These are phyloP conservation scores for Corylus americana DNA, from an alignment of 306 rosid species.

Conservation along the genomic window DNA sequence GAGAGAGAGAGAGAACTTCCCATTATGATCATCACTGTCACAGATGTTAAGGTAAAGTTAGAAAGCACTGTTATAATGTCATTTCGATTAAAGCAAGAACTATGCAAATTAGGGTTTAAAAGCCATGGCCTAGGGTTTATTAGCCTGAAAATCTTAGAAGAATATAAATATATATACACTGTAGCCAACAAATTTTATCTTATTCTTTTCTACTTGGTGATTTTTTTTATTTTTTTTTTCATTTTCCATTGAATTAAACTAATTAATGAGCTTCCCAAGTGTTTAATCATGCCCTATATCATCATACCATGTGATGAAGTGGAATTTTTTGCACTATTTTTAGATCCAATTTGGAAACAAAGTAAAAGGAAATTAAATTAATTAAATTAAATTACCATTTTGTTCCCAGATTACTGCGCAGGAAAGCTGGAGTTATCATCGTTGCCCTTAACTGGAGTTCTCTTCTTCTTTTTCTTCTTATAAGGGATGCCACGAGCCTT, in stretches of 20 bases:
- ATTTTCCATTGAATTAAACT: neutral
- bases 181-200: constrained; percentile 1
- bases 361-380: neutral
- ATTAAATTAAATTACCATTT: constrained; percentile 4
- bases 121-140: constrained; percentile 23
- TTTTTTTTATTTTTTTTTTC: neutral
- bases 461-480: constrained; percentile 66
- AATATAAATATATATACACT: too few relatives aligned
- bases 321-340: neutral
- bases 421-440: constrained; percentile 13
- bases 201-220: neutral
- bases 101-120: constrained; percentile 38
- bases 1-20: neutral
- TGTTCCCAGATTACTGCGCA: constrained; percentile 3
- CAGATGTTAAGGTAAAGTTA: constrained; percentile 18
- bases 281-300: neutral
- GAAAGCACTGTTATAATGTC: neutral
- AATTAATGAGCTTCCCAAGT: neutral
- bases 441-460: constrained; percentile 24
- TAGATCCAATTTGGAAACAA: neutral
- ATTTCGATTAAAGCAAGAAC: constrained; percentile 1
- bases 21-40: neutral
- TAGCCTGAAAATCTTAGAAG: constrained; percentile 4
- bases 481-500: constrained; percentile 64
- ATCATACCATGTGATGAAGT: neutral